Evolutionary conservation across 2,329 filamentous ascomycete species (phyloP).

Genomic region (Immersiporthe knoxdaviesiana): DNA sequence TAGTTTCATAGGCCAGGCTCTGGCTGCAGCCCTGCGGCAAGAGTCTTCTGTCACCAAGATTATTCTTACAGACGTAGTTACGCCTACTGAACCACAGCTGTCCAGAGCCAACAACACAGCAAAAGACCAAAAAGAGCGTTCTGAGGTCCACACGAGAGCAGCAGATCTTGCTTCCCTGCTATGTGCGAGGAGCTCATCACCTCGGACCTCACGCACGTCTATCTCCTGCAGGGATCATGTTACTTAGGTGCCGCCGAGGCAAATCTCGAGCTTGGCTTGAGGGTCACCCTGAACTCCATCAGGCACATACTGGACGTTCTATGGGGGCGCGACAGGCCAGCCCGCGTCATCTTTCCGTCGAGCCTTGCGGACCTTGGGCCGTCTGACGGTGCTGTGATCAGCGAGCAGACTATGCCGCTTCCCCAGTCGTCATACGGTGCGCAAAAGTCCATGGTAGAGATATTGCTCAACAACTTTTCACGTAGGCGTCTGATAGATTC

Average conservation of each 20-base stretch:
- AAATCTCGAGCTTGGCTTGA: constrained; percentile 44
- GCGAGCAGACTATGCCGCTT: constrained; percentile 49
- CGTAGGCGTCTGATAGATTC: not conserved
- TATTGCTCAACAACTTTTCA: not conserved
- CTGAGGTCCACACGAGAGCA: not conserved
- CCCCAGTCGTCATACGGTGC: constrained; percentile 63
- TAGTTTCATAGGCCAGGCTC: constrained; percentile 66
- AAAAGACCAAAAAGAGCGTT: not conserved
- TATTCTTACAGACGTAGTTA: not conserved
- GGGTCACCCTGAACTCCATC: not conserved
- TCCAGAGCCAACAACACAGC: not conserved
- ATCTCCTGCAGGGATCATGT: constrained; percentile 69
- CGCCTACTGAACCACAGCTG: not conserved
- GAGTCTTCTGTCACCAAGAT: constrained; percentile 31
- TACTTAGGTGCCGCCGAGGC: constrained; percentile 62
- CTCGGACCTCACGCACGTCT: constrained; percentile 61
- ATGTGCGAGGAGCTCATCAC: constrained; percentile 35
- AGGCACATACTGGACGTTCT: not conserved
- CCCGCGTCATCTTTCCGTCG: not conserved
- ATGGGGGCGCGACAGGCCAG: not conserved
- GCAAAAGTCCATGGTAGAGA: constrained; percentile 63
- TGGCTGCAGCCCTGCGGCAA: constrained; percentile 58
- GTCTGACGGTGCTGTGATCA: constrained; percentile 49
- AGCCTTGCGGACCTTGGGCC: constrained; percentile 16
- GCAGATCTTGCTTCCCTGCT: not conserved